Conservation (phyloP, 495 filamentous ascomycete species). For the Neurospora discreta region DNA sequence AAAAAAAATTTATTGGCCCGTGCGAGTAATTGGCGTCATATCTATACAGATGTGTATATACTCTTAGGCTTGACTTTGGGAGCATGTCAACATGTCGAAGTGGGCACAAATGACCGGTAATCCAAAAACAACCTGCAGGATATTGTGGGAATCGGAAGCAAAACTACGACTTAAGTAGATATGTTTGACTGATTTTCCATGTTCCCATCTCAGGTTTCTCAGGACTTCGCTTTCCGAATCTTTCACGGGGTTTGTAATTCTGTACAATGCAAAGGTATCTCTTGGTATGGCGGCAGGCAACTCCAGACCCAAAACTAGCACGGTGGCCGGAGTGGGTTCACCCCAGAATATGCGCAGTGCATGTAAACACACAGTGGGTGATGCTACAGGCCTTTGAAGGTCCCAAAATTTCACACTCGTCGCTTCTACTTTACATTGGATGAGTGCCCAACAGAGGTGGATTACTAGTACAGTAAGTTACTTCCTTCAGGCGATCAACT, state of each 20-base stretch:
- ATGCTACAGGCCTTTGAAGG: not conserved
- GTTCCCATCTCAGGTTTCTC: too few relatives aligned
- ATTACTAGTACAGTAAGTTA: not conserved
- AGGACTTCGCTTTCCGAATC: not conserved
- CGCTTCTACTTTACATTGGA: not conserved
- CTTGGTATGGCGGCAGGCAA: not conserved
- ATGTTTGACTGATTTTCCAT: too few relatives aligned
- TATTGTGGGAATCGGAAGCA: not conserved
- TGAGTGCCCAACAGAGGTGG: not conserved
- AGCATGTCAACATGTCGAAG: not conserved
- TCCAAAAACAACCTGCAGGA: not conserved
- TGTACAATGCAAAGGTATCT: not conserved
- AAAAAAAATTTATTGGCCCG: slow-evolving; percentile 22
- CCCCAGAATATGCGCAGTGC: not conserved
- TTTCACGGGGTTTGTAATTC: not conserved
- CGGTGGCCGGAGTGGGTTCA: not conserved
- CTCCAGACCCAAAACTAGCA: not conserved
- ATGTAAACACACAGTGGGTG: not conserved
- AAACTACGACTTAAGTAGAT: not conserved
- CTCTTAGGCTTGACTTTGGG: not conserved
- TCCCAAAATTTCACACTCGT: not conserved
- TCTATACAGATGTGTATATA: too few relatives aligned
- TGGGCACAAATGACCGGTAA: not conserved
- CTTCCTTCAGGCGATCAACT: not conserved
- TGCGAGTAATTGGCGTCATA: not conserved